Percentiles rank a stretch among this genome's conserved stretches.
These are phyloP conservation scores for Fusarium sp. DNA, from an alignment of 2,329 filamentous ascomycete genomes.

Conservation along the genomic window DNA sequence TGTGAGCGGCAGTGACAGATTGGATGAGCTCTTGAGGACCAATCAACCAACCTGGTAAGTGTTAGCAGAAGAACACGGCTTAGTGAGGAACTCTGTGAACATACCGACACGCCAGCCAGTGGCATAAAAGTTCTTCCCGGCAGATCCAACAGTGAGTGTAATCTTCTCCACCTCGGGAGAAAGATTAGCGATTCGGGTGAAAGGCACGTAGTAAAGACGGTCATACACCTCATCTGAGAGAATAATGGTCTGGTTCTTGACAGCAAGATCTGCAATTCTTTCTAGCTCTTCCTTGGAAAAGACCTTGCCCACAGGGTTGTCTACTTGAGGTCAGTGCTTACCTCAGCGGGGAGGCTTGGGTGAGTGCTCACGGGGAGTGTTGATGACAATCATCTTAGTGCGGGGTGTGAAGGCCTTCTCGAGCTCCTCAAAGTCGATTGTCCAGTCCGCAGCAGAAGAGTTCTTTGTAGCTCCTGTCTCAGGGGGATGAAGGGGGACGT, in stretches of 20 bases:
- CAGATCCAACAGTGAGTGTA: conserved; percentile 94
- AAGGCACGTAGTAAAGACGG: conserved; percentile 93
- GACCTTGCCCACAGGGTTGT: conserved; percentile 98
- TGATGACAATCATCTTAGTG: conserved; percentile 96
- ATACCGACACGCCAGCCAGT: conserved; percentile 91
- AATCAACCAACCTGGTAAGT: conserved; percentile 80
- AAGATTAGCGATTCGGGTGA: conserved; percentile 90
- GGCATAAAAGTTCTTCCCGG: conserved; percentile 98
- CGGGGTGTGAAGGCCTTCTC: conserved; percentile 84
- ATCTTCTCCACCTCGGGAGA: conserved; percentile 89
- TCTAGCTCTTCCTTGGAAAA: conserved; percentile 87
- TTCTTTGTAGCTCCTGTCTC: conserved; percentile 82
- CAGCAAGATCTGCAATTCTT: conserved; percentile 86
- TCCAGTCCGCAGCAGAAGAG: conserved; percentile 90
- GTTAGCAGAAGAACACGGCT: neutral
- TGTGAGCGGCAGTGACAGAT: conserved; percentile 92
- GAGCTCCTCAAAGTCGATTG: conserved; percentile 84
- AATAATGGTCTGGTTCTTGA: conserved; percentile 94
- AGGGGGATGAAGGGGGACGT: conserved; percentile 94
- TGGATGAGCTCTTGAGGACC: conserved; percentile 90
- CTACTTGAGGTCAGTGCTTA: conserved; percentile 53
- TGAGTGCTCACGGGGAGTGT: conserved; percentile 70
- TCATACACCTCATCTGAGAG: conserved; percentile 96
- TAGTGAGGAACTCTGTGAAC: conserved; percentile 29
- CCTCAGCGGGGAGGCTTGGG: neutral